These are phyloP conservation scores for Asparagopsis taxiformis DNA, from an alignment of 31 red algal genomes.

Conservation along the genomic window DNA sequence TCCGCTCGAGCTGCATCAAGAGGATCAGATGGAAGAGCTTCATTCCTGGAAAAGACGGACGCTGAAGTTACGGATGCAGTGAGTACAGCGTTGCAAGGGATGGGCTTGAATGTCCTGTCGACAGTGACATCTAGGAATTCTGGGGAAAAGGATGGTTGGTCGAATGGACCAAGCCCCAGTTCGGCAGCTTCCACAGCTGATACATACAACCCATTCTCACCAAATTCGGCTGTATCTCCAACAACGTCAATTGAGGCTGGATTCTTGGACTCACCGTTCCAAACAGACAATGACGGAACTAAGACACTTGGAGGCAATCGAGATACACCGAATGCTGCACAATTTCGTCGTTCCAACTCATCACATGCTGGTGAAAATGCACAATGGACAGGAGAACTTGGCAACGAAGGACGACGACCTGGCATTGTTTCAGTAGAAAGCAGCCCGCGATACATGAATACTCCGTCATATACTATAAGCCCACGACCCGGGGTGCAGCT, in stretches of 20 bases:
- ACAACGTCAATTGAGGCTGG: constrained; percentile 14
- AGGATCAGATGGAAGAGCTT: constrained; percentile 2
- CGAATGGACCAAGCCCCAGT: constrained; percentile 1
- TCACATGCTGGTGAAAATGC: not conserved
- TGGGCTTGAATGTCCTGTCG: constrained; percentile 24
- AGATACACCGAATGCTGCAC: not conserved
- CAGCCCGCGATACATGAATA: constrained; percentile 17
- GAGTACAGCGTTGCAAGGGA: constrained; percentile 53
- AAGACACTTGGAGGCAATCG: not conserved
- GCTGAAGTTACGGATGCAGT: constrained; percentile 50
- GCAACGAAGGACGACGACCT: not conserved
- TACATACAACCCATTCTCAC: constrained; percentile 28
- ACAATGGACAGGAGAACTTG: constrained; percentile 10
- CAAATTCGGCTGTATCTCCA: constrained; percentile 34
- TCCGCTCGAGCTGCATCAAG: not conserved
- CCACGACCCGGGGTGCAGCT: constrained; percentile 23
- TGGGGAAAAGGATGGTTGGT: constrained; percentile 10
- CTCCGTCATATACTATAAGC: constrained; percentile 14
- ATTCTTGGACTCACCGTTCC: constrained; percentile 6
- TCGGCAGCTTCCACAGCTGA: constrained; percentile 7
- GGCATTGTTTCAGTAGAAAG: constrained; percentile 9
- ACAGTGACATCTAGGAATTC: constrained; percentile 6
- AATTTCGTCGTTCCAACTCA: not conserved
- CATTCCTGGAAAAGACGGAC: constrained; percentile 53
- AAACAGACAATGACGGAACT: constrained; percentile 3